Evolutionary conservation across 2,329 filamentous ascomycete genomes (phyloP).

Genomic region (Calonectria leucothoes): DNA sequence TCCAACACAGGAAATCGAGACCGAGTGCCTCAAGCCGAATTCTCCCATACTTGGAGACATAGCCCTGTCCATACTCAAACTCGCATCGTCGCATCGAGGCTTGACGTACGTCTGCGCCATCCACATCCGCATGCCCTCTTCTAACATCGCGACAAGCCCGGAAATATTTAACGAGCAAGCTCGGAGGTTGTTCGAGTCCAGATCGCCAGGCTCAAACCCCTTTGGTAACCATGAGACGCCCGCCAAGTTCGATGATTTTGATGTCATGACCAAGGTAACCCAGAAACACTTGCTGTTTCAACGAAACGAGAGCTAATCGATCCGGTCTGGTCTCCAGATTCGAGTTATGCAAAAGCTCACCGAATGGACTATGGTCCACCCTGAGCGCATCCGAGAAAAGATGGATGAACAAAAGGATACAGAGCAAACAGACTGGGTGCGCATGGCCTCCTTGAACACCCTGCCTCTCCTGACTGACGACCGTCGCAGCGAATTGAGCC

Average conservation of each 20-base stretch:
- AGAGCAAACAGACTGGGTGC: conserved; percentile 87
- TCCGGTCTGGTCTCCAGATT: conserved; percentile 58
- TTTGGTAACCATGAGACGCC: conserved; percentile 83
- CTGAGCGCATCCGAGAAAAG: conserved; percentile 86
- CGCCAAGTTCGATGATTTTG: conserved; percentile 81
- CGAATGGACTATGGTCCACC: conserved; percentile 87
- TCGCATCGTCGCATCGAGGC: conserved; percentile 91
- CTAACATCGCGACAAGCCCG: conserved; percentile 61
- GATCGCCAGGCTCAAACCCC: conserved; percentile 82
- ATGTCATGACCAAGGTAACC: conserved; percentile 80
- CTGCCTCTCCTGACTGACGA: conserved; percentile 27
- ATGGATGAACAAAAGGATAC: conserved; percentile 85
- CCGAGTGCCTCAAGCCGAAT: conserved; percentile 84
- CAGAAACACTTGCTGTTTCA: background rate
- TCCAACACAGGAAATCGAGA: conserved; percentile 79
- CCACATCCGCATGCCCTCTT: background rate
- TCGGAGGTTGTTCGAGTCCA: conserved; percentile 87
- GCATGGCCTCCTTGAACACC: conserved; percentile 50
- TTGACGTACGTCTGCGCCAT: conserved; percentile 75
- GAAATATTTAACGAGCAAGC: conserved; percentile 96
- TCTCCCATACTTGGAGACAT: conserved; percentile 83
- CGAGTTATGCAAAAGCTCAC: conserved; percentile 88
- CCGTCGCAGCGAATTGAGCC: conserved; percentile 75
- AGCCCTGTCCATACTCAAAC: conserved; percentile 88
- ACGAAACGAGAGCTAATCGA: background rate